These are phyloP conservation scores for Vicia faba DNA, from an alignment of 306 rosid species.

Conservation along the genomic window DNA sequence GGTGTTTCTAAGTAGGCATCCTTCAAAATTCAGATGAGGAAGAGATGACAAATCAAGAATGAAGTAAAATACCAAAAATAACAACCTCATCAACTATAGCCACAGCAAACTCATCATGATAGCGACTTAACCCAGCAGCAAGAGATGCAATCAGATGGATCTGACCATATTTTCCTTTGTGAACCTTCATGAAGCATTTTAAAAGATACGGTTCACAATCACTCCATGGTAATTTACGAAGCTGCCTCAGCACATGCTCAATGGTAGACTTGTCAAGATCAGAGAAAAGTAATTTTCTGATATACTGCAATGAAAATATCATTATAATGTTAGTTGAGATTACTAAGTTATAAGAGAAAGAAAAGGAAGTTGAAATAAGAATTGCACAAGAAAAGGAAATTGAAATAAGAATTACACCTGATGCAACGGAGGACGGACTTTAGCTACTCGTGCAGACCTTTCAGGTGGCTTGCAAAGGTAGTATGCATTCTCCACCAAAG, in stretches of 20 bases:
- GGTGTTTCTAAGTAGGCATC: not conserved
- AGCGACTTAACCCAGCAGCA: constrained; percentile 96
- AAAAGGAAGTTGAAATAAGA: constrained; percentile 15
- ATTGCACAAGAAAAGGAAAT: constrained; percentile 39
- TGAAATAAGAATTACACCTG: constrained; percentile 58
- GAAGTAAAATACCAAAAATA: constrained; percentile 24
- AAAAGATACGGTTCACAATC: constrained; percentile 89
- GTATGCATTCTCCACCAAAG: constrained; percentile 98
- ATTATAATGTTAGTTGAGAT: constrained; percentile 20
- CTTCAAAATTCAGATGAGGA: constrained; percentile 37
- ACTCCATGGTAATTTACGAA: constrained; percentile 95
- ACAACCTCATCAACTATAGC: constrained; percentile 97
- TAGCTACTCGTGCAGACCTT: constrained; percentile 89
- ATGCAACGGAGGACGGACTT: constrained; percentile 98
- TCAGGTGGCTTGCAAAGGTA: constrained; percentile 99
- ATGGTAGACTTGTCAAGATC: constrained; percentile 95
- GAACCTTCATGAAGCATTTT: constrained; percentile 97
- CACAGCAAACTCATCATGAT: constrained; percentile 93
- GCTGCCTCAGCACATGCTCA: constrained; percentile 96
- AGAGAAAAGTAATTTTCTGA: constrained; percentile 88
- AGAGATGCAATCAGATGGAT: constrained; percentile 96
- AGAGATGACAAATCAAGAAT: constrained; percentile 32
- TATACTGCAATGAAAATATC: constrained; percentile 64
- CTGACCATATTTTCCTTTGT: constrained; percentile 98
- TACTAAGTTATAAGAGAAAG: constrained; percentile 16